Percentiles rank a stretch among this genome's conserved stretches.
These are phyloP conservation scores for Pseudogymnoascus sp. DNA, from an alignment of 2,329 filamentous ascomycete species.

Conservation along the genomic window DNA sequence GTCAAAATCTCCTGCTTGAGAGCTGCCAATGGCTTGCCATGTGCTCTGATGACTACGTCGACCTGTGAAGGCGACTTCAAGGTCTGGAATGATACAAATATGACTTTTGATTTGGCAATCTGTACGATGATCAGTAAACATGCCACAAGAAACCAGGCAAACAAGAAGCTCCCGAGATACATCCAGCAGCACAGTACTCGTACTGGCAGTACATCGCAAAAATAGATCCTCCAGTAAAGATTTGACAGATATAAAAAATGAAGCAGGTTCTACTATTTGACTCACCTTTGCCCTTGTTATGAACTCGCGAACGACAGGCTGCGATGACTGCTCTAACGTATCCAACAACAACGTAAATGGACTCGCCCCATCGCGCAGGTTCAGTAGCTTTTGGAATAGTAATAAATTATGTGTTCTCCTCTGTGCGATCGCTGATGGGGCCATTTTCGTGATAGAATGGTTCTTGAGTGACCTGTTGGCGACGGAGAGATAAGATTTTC, in stretches of 20 bases:
- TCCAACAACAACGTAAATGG: slow-evolving; percentile 83
- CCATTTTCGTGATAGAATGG: slow-evolving; percentile 34
- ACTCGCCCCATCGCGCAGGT: slow-evolving; percentile 67
- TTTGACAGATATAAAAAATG: background rate
- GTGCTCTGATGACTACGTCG: slow-evolving; percentile 58
- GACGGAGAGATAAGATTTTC: background rate
- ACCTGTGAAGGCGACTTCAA: slow-evolving; percentile 47
- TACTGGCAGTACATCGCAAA: background rate
- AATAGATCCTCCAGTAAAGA: background rate
- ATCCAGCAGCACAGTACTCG: background rate
- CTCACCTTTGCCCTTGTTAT: slow-evolving; percentile 60
- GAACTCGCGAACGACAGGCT: slow-evolving; percentile 63
- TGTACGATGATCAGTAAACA: slow-evolving; percentile 22
- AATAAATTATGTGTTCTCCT: slow-evolving; percentile 76
- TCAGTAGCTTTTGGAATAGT: slow-evolving; percentile 73
- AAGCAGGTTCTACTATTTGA: background rate
- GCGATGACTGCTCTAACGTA: slow-evolving; percentile 70
- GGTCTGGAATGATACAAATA: slow-evolving; percentile 73
- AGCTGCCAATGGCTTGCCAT: slow-evolving; percentile 46
- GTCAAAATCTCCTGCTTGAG: slow-evolving; percentile 53
- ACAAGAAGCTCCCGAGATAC: background rate
- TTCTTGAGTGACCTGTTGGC: background rate
- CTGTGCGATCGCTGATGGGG: slow-evolving; percentile 51
- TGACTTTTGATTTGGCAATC: slow-evolving; percentile 58
- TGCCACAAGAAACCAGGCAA: slow-evolving; percentile 7